Evolutionary conservation across 805 yeast genomes (phyloP), one percentile per base, ranked within the genome.

Genomic region (Ogataea salicorniae): DNA sequence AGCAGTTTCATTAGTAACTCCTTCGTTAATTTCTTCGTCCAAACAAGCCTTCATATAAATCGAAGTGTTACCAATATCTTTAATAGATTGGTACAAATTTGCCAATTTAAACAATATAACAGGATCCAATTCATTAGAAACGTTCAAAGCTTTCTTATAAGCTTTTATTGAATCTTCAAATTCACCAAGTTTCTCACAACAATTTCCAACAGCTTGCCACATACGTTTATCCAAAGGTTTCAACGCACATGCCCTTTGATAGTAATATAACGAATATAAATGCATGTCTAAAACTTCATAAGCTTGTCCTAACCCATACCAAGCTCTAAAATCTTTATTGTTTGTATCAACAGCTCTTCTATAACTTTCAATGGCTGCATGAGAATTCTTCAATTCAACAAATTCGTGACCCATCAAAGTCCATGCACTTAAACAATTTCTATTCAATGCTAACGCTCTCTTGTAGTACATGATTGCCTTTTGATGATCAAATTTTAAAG

Each of bases 271-370:
- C 0, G 98, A 91, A 61, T 91, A 94, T 50, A 87, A 72, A 62
- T 88, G 94, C 97, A 92, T 92, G 56, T 92, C 97, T 47, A 92
- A 70, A 11, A 94, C 96, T 64, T 94, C 99, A 63, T 94, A 94
- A 1, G 98, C 98, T 67, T 94, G 98, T 0, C 99, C 99, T 45
- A 94, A 72, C 2, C 99, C 99, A 65, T 92, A 94, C 99, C 99
- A 94, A 0, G 98, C 98, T 44, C 96, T 73, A 64, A 87, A 95
- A 63, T 94, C 99, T 60, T 86, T 84, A 40, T 82, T 77, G 60
- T 87, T 88, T 2, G 91, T 83, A 62, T 90, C 97, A 1, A 91
- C 92, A 0, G 98, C 99, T 39, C 96, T 71, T 55, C 98, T 71
- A 62, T 94, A 94, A 49, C 95, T 83, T 70, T 92, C 97, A 46